Evolutionary conservation across 2,329 filamentous ascomycete genomes (phyloP).

Genomic region (Neospermospora avenae): DNA sequence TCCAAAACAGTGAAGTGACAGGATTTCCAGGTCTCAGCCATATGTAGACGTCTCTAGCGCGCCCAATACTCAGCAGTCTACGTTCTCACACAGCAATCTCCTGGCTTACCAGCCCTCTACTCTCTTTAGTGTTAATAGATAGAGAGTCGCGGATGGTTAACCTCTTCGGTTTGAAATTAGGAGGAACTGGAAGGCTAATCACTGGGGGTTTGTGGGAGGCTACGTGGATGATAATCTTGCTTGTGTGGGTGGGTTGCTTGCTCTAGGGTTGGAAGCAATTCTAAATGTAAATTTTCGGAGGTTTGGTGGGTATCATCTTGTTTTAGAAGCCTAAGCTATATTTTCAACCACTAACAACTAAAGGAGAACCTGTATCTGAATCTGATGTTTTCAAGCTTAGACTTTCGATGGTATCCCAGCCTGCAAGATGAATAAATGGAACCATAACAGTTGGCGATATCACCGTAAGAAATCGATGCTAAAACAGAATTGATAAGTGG

Average conservation of each 20-base stretch:
- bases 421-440: conserved; percentile 2
- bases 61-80: not conserved
- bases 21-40: not conserved
- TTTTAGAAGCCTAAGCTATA: not conserved
- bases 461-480: conserved; percentile 13
- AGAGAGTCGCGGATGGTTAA: not conserved
- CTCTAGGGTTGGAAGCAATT: not conserved
- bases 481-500: conserved; percentile 1
- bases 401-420: conserved; percentile 3
- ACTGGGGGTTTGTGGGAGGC: not conserved
- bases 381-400: not conserved
- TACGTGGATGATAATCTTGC: not conserved
- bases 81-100: not conserved
- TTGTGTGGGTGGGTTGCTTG: not conserved
- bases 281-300: not conserved
- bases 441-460: conserved; percentile 8
- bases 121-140: not conserved
- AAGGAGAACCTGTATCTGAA: not conserved
- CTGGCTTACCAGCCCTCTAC: not conserved
- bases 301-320: not conserved
- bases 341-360: not conserved
- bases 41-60: not conserved
- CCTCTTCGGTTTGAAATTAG: not conserved
- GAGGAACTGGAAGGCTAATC: not conserved
- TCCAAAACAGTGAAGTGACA: not conserved